Base-by-base conservation (phyloP, 805 yeast species). In the Allodekkera sacchari region DNA sequence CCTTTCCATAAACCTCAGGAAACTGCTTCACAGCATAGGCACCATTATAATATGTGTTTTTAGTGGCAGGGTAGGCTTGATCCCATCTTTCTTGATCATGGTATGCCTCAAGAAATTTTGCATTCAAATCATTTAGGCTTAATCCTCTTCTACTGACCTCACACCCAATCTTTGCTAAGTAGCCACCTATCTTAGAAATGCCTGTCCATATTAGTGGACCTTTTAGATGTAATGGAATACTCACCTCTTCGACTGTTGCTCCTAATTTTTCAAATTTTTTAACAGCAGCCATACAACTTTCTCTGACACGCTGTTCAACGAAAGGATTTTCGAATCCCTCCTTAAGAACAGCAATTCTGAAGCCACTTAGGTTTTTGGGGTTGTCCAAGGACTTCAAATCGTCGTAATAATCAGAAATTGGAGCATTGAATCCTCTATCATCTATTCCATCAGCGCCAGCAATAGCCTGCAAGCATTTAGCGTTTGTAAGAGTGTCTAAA, bases 191-290 rank as follows among this genome's bases (percentile, higher is more conserved):
- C 35, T 44, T 53, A 21, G 36, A 50, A 25, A 40, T 45, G n/a
- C 48, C 52, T 27, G 57, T 57, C 64, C 63, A 57, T 28, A 60
- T 48, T 18, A 51, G 48, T 5, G 64, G 55, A 6, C 59, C 64
- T 23, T 46, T 43, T 3, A 52, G 33, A 36, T 60, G 64, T 30
- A 54, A 37, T 7, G 64, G 64, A 22, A 59, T 8, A 59, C 49
- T 31, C 56, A 61, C 15, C n/a, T n/a, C n/a, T n/a, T 42, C 48
- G 4, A 57, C 54, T n/a, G 42, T 44, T n/a, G 56, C 59, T 17
- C 62, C 63, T 3, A 59, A 37, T 5, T 34, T 34, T 34, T 46
- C 39, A 33, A 53, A 47, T 33, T 47, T 47, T 11, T 48, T 39
- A 16, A 51, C 48, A 7, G 63, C 59, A 12, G 37, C 41, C 6